phyloP scores from a whole-genome alignment of 306 rosid species.

The Coriaria nepalensis region DNA sequence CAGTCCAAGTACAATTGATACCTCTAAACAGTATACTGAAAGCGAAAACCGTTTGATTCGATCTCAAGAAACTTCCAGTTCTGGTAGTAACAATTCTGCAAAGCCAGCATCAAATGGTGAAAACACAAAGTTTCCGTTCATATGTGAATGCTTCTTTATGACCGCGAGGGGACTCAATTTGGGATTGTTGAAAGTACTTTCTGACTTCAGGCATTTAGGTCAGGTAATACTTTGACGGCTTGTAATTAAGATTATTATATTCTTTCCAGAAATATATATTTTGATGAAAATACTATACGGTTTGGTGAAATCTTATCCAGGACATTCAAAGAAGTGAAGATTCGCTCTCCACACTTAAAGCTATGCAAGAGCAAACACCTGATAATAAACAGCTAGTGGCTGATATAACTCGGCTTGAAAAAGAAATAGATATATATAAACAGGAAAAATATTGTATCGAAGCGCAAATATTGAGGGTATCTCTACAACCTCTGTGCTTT shows the following conservation, averaged over 20 bases:
- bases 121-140: conserved; percentile 63
- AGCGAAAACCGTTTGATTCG: conserved; percentile 58
- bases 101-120: conserved; percentile 31
- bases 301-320: conserved; percentile 27
- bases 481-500: conserved; percentile 7
- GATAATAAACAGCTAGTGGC: conserved; percentile 33
- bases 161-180: conserved; percentile 91
- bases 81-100: conserved; percentile 39
- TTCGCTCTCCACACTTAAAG: conserved; percentile 63
- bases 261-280: conserved; percentile 8
- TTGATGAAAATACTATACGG: conserved; percentile 8
- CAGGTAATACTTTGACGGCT: conserved; percentile 43
- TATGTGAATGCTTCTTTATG: conserved; percentile 99
- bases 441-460: conserved; percentile 86
- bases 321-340: conserved; percentile 89
- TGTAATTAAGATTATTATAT: conserved; percentile 3
- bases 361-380: conserved; percentile 57
- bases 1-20: conserved; percentile 27
- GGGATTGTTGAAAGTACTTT: conserved; percentile 88
- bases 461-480: conserved; percentile 90
- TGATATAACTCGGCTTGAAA: conserved; percentile 79
- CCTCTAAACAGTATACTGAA: conserved; percentile 27
- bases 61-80: conserved; percentile 86
- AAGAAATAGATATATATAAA: conserved; percentile 67
- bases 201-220: conserved; percentile 89